phyloP scores from a whole-genome alignment of 2,329 filamentous ascomycete genomes.

The Microcyclospora tardicrescens region DNA sequence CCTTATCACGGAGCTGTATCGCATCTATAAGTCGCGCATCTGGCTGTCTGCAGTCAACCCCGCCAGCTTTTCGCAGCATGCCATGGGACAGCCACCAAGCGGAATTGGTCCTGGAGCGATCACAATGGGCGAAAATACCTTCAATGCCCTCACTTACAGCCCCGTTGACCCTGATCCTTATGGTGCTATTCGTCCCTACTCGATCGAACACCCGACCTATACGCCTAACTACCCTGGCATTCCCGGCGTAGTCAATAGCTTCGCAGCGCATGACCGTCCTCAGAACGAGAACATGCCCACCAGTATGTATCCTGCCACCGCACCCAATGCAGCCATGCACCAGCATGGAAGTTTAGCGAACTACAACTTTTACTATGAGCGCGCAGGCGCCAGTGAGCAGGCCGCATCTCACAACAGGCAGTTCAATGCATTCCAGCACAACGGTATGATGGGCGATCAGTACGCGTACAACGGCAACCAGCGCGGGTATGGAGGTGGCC shows the following conservation, averaged over 20 bases:
- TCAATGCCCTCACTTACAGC: constrained; percentile 23
- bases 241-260: constrained; percentile 20
- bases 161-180: constrained; percentile 18
- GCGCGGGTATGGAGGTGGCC: too few relatives aligned
- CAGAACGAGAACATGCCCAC: not conserved
- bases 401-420: not conserved
- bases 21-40: constrained; percentile 97
- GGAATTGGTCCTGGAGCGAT: constrained; percentile 26
- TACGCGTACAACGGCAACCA: too few relatives aligned
- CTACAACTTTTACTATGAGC: constrained; percentile 11
- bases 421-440: too few relatives aligned
- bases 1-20: constrained; percentile 92
- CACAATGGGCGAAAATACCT: constrained; percentile 11
- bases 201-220: constrained; percentile 20
- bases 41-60: constrained; percentile 99
- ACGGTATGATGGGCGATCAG: too few relatives aligned
- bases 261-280: constrained; percentile 5
- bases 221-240: constrained; percentile 21
- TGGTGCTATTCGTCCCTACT: constrained; percentile 22
- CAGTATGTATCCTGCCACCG: not conserved
- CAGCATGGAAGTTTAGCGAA: constrained; percentile 5
- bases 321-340: constrained; percentile 2
- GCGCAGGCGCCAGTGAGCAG: constrained; percentile 4
- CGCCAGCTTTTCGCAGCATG: constrained; percentile 56
- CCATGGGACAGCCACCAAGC: constrained; percentile 22